Evolutionary conservation across 1,284 basidiomycete genomes (phyloP).

Genomic region (Boletus semigastroideus): DNA sequence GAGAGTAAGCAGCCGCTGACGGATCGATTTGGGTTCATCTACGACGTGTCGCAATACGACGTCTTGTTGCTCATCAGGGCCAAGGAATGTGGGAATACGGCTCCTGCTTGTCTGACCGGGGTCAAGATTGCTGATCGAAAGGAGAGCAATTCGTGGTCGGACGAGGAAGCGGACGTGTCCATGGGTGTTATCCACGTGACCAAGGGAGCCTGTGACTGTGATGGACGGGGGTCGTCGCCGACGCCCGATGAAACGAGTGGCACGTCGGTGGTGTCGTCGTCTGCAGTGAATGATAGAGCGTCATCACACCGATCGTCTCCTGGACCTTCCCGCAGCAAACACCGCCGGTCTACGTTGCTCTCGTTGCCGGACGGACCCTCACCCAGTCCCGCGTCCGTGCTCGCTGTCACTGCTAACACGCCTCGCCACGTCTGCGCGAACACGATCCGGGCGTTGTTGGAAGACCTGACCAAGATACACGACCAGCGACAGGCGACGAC

Average conservation of each 20-base stretch:
- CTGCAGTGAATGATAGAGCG: slow-evolving; percentile 15
- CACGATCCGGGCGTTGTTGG: slow-evolving; percentile 75
- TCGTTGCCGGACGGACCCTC: slow-evolving; percentile 33
- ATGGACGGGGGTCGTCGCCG: slow-evolving; percentile 38
- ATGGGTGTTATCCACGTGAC: slow-evolving; percentile 53
- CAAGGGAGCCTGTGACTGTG: slow-evolving; percentile 59
- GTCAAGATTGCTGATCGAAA: slow-evolving; percentile 82
- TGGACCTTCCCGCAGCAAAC: slow-evolving; percentile 49
- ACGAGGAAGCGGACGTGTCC: slow-evolving; percentile 45
- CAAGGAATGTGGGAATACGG: slow-evolving; percentile 69
- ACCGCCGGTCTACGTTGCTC: slow-evolving; percentile 40
- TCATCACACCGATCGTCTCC: slow-evolving; percentile 42
- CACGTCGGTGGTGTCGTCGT: slow-evolving; percentile 12
- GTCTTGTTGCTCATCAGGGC: slow-evolving; percentile 74
- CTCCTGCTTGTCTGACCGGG: slow-evolving; percentile 82
- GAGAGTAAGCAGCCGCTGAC: slow-evolving; percentile 70
- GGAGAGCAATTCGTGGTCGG: slow-evolving; percentile 74
- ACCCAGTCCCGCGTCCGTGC: slow-evolving; percentile 47
- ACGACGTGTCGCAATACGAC: slow-evolving; percentile 81
- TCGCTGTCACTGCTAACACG: slow-evolving; percentile 55
- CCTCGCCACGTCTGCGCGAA: slow-evolving; percentile 72
- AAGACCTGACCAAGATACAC: slow-evolving; percentile 84
- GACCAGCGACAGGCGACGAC: slow-evolving; percentile 77
- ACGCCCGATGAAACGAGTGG: slow-evolving; percentile 13
- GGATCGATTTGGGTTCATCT: slow-evolving; percentile 95